Evolutionary conservation across 2,329 filamentous ascomycete species (phyloP).

Genomic region (Xylariales sp.): DNA sequence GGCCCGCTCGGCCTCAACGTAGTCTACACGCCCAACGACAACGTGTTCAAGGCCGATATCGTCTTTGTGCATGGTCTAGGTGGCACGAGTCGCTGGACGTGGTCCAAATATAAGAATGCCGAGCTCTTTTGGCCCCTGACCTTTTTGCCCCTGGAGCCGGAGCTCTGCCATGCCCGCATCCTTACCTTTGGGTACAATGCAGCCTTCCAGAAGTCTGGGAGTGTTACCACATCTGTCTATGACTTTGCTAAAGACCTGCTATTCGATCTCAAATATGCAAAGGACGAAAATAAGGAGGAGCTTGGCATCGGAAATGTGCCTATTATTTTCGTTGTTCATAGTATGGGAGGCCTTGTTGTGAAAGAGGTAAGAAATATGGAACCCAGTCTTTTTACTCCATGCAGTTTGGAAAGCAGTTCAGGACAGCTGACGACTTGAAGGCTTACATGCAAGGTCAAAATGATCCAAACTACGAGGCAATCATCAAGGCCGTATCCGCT

Average conservation of each 20-base stretch:
- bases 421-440: too few species aligned
- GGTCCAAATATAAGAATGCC: conserved; percentile 26
- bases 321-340: conserved; percentile 18
- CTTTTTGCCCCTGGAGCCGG: conserved; percentile 30
- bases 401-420: too few species aligned
- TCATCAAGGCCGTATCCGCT: conserved; percentile 13
- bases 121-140: conserved; percentile 33
- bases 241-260: conserved; percentile 20
- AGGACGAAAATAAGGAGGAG: too few species aligned
- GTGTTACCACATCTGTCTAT: too few species aligned
- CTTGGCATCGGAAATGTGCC: conserved; percentile 13
- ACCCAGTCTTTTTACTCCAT: too few species aligned
- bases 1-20: background rate
- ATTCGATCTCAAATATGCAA: conserved; percentile 15
- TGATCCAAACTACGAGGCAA: conserved; percentile 15
- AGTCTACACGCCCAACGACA: background rate
- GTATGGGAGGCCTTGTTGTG: conserved; percentile 19
- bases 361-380: too few species aligned
- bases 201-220: too few species aligned
- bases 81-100: conserved; percentile 34
- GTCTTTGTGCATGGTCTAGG: conserved; percentile 38
- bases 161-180: conserved; percentile 20
- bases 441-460: conserved; percentile 15
- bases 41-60: background rate
- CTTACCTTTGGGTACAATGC: conserved; percentile 28